Evolutionary conservation across 176 grass and related monocot genomes (phyloP), one percentile per base, ranked within the genome.

Genomic region (Lolium rigidum): DNA sequence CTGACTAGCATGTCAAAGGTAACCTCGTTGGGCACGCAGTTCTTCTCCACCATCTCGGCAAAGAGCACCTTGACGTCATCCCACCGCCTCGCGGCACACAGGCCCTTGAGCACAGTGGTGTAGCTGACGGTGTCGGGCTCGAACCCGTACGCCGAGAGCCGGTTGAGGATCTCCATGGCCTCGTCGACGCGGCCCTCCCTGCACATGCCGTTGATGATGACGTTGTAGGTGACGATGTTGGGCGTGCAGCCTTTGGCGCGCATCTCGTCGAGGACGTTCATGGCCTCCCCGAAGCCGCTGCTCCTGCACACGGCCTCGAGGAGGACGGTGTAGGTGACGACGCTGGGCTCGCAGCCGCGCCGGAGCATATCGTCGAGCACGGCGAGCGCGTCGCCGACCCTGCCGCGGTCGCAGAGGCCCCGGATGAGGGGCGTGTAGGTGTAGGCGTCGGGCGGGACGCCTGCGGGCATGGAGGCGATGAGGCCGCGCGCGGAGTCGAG

Each of bases 351-450:
- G 90, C 90, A 94, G 0, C 71, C 85, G 20, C 88, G 87, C 15
- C 25, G 79, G 64, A 94, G 84, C 70, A 94, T 86, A 77, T 86
- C 81, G 25, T 92, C 90, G 52, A 94, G 84, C 62, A 89, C 61
- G 72, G 83, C 74, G 78, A 94, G 47, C 9, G 90, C 90, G 67
- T 92, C 80, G 21, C 57, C 74, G 56, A 92, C 78, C 67, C 88
- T 87, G 22, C 90, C 90, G 44, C 86, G 79, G 84, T 74, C 80
- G 46, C 93, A 94, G 58, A 94, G 90, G 10, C 79, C 76, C 0
- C 93, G 87, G 77, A 94, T 94, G 46, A 94, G 82, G 11, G 88
- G 90, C 68, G 90, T 94, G 87, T 94, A 92, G 12, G 93, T 92
- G 80, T 90, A 90, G 56, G 89, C 89, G 84, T 90, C 89, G 26